Conservation (phyloP, 441 rosid genomes). For the Omphalea diandra region DNA sequence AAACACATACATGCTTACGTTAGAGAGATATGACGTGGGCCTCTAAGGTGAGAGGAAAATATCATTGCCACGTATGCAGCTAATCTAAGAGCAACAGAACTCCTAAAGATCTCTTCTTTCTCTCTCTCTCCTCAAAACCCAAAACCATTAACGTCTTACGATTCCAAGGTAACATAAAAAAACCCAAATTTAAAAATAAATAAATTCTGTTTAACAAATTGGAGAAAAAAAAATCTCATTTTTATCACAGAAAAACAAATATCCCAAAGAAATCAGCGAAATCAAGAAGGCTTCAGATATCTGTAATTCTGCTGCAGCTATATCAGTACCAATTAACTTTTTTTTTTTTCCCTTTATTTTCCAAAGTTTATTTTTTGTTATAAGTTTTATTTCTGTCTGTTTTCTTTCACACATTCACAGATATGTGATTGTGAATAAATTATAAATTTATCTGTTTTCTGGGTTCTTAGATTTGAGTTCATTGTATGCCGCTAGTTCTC, state of each 20-base stretch:
- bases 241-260: slow-evolving; percentile 1
- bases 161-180: too few species aligned
- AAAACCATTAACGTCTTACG: too few species aligned
- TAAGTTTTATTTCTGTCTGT: background rate
- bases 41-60: slow-evolving; percentile 52
- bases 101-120: slow-evolving; percentile 56
- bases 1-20: too few species aligned
- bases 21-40: slow-evolving; percentile 36
- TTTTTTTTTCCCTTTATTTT: background rate
- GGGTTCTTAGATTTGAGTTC: slow-evolving; percentile 16
- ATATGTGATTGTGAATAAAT: background rate
- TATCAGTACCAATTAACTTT: slow-evolving; percentile 15
- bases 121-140: slow-evolving; percentile 9
- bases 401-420: background rate
- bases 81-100: slow-evolving; percentile 43
- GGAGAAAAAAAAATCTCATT: slow-evolving; percentile 3
- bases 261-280: slow-evolving; percentile 15
- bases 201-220: too few species aligned
- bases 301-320: background rate
- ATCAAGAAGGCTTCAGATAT: background rate
- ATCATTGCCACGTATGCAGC: slow-evolving; percentile 76
- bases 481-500: background rate
- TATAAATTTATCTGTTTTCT: slow-evolving; percentile 3
- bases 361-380: background rate
- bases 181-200: background rate